These are phyloP conservation scores for Mycena galopus DNA, from an alignment of 768 basidiomycete genomes.

Conservation along the genomic window DNA sequence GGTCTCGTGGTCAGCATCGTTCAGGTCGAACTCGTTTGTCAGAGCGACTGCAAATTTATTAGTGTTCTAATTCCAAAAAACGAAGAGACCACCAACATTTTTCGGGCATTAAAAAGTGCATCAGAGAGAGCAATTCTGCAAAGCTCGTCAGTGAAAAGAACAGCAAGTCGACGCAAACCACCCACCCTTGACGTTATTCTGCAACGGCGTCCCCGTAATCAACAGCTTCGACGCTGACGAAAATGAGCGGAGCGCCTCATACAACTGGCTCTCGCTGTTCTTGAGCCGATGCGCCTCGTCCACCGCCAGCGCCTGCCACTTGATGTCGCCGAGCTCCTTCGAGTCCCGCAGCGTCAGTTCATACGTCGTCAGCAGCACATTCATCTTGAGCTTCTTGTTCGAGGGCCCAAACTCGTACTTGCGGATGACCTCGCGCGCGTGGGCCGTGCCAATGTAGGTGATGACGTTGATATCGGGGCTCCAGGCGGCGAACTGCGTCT, in stretches of 20 bases:
- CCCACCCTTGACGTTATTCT: slow-evolving; percentile 98
- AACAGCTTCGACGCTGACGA: slow-evolving; percentile 92
- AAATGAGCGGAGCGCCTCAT: slow-evolving; percentile 93
- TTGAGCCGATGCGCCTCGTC: slow-evolving; percentile 99
- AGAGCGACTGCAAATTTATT: slow-evolving; percentile 73
- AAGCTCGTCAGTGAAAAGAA: slow-evolving; percentile 27
- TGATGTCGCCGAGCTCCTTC: slow-evolving; percentile 90
- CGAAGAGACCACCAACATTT: slow-evolving; percentile 74
- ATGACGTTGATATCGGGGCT: slow-evolving; percentile 97
- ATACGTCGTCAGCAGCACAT: slow-evolving; percentile 96
- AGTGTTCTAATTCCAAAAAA: not conserved
- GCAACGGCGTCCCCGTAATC: slow-evolving; percentile 97
- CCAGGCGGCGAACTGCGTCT: slow-evolving; percentile 94
- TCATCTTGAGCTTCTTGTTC: slow-evolving; percentile 95
- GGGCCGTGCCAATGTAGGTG: slow-evolving; percentile 93
- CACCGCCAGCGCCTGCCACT: slow-evolving; percentile 97
- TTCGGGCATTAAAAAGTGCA: slow-evolving; percentile 99
- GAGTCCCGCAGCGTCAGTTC: slow-evolving; percentile 93
- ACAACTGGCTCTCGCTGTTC: slow-evolving; percentile 97
- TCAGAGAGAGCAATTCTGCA: slow-evolving; percentile 91
- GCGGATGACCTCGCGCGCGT: slow-evolving; percentile 91
- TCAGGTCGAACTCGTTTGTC: slow-evolving; percentile 95
- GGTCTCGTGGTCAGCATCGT: slow-evolving; percentile 90
- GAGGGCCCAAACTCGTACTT: slow-evolving; percentile 91
- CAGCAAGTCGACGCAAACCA: slow-evolving; percentile 32